Evolutionary conservation across 2,329 filamentous ascomycete species (phyloP).

Genomic region (Atkinsonella texensis): DNA sequence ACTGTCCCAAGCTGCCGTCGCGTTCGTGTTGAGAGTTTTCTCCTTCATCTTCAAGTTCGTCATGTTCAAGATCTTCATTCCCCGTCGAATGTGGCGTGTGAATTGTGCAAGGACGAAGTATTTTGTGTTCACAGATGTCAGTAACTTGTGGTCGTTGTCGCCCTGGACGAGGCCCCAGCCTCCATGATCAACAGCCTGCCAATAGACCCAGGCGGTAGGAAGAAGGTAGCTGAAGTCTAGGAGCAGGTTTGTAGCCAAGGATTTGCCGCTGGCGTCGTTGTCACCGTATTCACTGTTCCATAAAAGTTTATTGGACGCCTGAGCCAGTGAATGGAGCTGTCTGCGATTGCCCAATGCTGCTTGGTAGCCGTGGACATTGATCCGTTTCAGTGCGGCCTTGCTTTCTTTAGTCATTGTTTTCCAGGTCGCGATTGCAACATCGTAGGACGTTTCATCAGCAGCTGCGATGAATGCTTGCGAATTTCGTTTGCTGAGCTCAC

Average conservation of each 20-base stretch:
- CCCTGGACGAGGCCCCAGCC: slow-evolving; percentile 29
- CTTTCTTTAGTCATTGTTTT: slow-evolving; percentile 17
- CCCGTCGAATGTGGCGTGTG: slow-evolving; percentile 26
- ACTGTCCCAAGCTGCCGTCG: slow-evolving; percentile 27
- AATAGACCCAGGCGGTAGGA: slow-evolving; percentile 32
- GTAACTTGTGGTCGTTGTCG: slow-evolving; percentile 21
- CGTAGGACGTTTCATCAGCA: slow-evolving; percentile 29
- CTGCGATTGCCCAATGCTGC: slow-evolving; percentile 20
- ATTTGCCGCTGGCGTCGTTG: slow-evolving; percentile 23
- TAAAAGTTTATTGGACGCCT: slow-evolving; percentile 17
- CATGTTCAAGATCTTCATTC: slow-evolving; percentile 27
- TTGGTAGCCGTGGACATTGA: slow-evolving; percentile 34
- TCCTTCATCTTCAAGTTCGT: no score
- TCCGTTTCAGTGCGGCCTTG: slow-evolving; percentile 18
- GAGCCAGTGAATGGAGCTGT: slow-evolving; percentile 19
- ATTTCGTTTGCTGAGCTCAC: slow-evolving; percentile 22
- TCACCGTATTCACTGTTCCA: slow-evolving; percentile 34
- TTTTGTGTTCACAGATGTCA: slow-evolving; percentile 22
- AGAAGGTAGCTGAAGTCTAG: slow-evolving; percentile 28
- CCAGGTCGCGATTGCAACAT: slow-evolving; percentile 23
- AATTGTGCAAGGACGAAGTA: slow-evolving; percentile 32
- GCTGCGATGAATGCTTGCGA: slow-evolving; percentile 20
- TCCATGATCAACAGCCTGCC: slow-evolving; percentile 27
- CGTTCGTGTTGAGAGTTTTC: slow-evolving; percentile 19
- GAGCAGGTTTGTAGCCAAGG: slow-evolving; percentile 23